Base-by-base conservation (phyloP, 805 yeast species). In the Nakazawaea siamensis region DNA sequence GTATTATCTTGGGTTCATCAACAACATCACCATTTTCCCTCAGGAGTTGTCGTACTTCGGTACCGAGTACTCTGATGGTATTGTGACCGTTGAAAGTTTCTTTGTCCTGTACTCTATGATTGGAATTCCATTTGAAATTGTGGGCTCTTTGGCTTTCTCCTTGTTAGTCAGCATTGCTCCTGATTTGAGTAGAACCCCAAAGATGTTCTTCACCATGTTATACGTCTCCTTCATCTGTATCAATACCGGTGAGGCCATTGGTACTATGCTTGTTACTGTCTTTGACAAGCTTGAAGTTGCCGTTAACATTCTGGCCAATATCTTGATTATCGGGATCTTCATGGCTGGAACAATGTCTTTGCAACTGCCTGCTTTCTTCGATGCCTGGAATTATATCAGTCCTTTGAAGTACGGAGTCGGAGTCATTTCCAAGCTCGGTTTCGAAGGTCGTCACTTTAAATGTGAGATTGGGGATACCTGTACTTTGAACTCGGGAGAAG, bases 271-370 rank as follows among this genome's bases (percentile, higher is more conserved):
- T 32, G 79, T 78, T 45, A 71, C 83, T 6, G 42, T 78, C 1
- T 77, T 82, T 48, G 52, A 58, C 32, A 80, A 80, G 43, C 63
- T 80, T 31, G 90, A 88, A 0, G 66, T 81, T 43, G 87, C 85
- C 2, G 75, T 80, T 14, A 80, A 79, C 49, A 52, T 78, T 6
- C 69, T 82, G 24, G 64, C 83, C 2, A 66, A 70, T 14, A 44
- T 77, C 12, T 53, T 79, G 37, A 68, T 78, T 11, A 55, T 80
- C 31, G 86, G 85, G 2, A 66, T 77, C 5, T 73, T 80, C 48
- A 78, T 82, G 85, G 81, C 80, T 2, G 94, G 92, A 4, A 62
- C 83, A 4, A 68, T 82, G 78, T 77, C 90, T 1, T 55, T 80
- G 27, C 60, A 75, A 18, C 74, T 81, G 84, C 79, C 82, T 9